Conservation (phyloP, 805 yeast species). For the Wickerhamiella azyma region DNA sequence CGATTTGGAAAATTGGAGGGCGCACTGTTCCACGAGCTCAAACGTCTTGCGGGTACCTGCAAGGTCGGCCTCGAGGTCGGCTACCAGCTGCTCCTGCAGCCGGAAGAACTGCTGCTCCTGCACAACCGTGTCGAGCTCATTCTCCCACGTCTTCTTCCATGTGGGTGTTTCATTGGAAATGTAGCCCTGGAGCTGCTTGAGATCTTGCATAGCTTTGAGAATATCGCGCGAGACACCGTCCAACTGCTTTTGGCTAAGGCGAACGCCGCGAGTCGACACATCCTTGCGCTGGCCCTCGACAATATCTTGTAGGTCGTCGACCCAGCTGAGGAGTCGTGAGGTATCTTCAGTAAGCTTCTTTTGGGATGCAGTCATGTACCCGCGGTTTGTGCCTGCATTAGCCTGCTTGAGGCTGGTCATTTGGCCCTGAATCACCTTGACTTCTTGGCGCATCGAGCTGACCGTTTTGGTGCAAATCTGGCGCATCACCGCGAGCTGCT, state of each 20-base stretch:
- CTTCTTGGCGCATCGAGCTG: conserved; percentile 30
- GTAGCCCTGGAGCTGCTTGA: conserved; percentile 43
- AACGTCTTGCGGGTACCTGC: conserved; percentile 71
- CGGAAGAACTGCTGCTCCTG: conserved; percentile 90
- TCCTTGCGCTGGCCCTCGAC: conserved; percentile 83
- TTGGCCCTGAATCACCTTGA: conserved; percentile 33
- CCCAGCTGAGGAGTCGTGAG: conserved; percentile 56
- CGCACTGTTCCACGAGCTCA: conserved; percentile 51
- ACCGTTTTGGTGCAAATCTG: conserved; percentile 40
- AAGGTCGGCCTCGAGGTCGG: conserved; percentile 69
- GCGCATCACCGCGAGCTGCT: conserved; percentile 45
- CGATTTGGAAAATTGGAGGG: conserved; percentile 18
- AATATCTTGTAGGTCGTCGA: conserved; percentile 83
- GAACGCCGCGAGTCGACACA: conserved; percentile 81
- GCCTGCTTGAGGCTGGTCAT: conserved; percentile 38
- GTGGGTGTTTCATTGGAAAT: conserved; percentile 59
- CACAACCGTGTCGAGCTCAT: conserved; percentile 75
- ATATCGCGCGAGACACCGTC: conserved; percentile 54
- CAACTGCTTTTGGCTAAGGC: conserved; percentile 64
- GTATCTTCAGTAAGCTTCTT: conserved; percentile 60
- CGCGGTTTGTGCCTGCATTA: conserved; percentile 22
- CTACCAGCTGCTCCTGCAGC: conserved; percentile 73
- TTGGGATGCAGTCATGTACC: conserved; percentile 68
- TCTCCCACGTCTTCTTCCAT: conserved; percentile 89
- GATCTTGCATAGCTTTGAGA: conserved; percentile 37